Base-by-base conservation (phyloP, 768 basidiomycete species). In the Suillus plorans region DNA sequence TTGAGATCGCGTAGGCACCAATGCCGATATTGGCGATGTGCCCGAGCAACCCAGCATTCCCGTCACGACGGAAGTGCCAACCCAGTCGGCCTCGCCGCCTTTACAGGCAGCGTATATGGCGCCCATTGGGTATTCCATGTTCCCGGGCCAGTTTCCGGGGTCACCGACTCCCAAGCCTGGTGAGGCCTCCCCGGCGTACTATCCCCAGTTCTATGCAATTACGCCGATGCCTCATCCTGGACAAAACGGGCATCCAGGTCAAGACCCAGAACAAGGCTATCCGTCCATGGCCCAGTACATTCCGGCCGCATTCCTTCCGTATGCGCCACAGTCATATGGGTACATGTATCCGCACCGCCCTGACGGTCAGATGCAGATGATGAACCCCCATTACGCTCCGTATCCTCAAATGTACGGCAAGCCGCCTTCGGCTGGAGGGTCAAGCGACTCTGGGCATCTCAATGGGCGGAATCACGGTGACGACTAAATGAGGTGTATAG, bases 1-100 rank as follows among this genome's bases (percentile, higher is more conserved):
- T 80, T 79, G 78, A 84, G 84, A 78, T 85, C 85, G 80, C 81
- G 82, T 84, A 84, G 83, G 82, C 80, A 83, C 72, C 81, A 83
- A 68, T 77, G 78, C 81, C 75, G 85, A 85, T 67, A 65, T 69
- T 66, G 69, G 69, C 73, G 82, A 83, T 79, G 74, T 69, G 71
- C 79, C 81, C 60, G 77, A 78, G 69, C 79, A 80, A 64, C 78
- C 79, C 66, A 77, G 77, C 70, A 72, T 82, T 69, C 67, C 80
- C 70, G 76, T 82, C 68, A 72, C 82, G 55, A 80, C 78, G 69
- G 79, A 78, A 69, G 76, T 78, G 72, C 71, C 78, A 56, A 78
- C 82, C 63, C 74, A 78, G 64, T 77, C 77, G 68, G 78, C 79
- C 63, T 80, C 84, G 64, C 82, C 85, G 60, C 80, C 81, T 53